These are phyloP conservation scores for Ophiostoma sp. DNA, from an alignment of 2,329 filamentous ascomycete species.

Conservation along the genomic window DNA sequence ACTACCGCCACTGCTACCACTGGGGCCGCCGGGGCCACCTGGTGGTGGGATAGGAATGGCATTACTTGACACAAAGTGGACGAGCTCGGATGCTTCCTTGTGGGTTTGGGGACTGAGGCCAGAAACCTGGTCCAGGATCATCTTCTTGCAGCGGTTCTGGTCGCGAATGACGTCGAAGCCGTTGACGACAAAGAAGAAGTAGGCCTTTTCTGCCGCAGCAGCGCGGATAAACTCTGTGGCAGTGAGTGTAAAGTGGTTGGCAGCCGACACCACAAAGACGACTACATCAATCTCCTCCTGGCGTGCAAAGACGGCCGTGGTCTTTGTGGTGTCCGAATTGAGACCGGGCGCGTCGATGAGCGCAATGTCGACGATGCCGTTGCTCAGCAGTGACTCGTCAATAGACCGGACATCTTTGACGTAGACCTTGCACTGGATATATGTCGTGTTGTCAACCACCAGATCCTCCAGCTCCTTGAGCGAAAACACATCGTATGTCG, in stretches of 20 bases:
- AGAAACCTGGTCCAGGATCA: slow-evolving; percentile 84
- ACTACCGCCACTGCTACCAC: slow-evolving; percentile 50
- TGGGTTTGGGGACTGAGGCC: slow-evolving; percentile 85
- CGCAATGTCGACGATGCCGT: slow-evolving; percentile 95
- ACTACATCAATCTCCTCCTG: slow-evolving; percentile 99
- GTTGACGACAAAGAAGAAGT: slow-evolving; percentile 98
- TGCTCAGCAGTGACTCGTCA: slow-evolving; percentile 91
- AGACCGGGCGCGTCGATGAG: slow-evolving; percentile 94
- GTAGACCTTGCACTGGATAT: slow-evolving; percentile 95
- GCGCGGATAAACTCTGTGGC: slow-evolving; percentile 98
- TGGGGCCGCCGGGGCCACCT: slow-evolving; percentile 51
- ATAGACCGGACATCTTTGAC: slow-evolving; percentile 84
- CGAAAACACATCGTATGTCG: slow-evolving; percentile 82
- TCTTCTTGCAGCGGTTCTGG: slow-evolving; percentile 83
- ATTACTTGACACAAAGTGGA: slow-evolving; percentile 97
- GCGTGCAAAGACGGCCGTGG: slow-evolving; percentile 90
- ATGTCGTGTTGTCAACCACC: slow-evolving; percentile 80
- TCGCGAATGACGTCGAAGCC: slow-evolving; percentile 92
- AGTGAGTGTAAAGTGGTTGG: slow-evolving; percentile 95
- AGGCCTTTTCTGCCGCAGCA: slow-evolving; percentile 92
- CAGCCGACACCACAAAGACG: slow-evolving; percentile 94
- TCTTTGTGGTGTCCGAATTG: slow-evolving; percentile 94
- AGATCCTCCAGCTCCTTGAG: slow-evolving; percentile 78
- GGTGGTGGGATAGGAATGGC: slow-evolving; percentile 71
- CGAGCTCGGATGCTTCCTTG: slow-evolving; percentile 87